Evolutionary conservation across 75 land plant species (phyloP).

Genomic region (Sequoia sempervirens): DNA sequence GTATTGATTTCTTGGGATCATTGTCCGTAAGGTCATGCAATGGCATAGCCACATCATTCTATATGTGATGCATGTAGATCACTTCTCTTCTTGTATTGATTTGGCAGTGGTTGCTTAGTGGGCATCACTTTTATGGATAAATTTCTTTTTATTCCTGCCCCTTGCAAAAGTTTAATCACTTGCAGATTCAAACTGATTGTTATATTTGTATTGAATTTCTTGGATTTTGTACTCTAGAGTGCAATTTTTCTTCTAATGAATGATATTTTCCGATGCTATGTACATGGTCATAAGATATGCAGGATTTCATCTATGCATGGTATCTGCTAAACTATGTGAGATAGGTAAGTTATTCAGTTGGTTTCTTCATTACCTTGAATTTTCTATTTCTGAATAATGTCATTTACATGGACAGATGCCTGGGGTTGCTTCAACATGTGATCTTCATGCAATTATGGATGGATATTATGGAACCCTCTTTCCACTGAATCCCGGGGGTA

Average conservation of each 20-base stretch:
- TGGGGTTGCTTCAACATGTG: conserved; percentile 81
- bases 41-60: neutral
- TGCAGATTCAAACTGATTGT: neutral
- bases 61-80: neutral
- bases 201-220: neutral
- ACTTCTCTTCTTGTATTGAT: neutral
- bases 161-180: neutral
- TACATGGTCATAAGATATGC: neutral
- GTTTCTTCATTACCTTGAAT: conserved; percentile 1
- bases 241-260: neutral
- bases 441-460: conserved; percentile 74
- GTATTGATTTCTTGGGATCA: neutral
- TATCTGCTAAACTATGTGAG: neutral
- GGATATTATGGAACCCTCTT: conserved; percentile 79
- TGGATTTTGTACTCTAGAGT: neutral
- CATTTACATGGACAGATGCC: conserved; percentile 57
- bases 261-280: neutral
- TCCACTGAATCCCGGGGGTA: conserved; percentile 92
- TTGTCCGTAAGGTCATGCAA: neutral
- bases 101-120: neutral
- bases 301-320: conserved; percentile 1
- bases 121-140: neutral
- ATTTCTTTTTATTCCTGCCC: neutral
- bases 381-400: conserved; percentile 3
- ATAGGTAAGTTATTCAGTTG: neutral